Evolutionary conservation across 2,329 filamentous ascomycete species (phyloP), one percentile per base, ranked within the genome.

Genomic region (Escovopsis sp.): DNA sequence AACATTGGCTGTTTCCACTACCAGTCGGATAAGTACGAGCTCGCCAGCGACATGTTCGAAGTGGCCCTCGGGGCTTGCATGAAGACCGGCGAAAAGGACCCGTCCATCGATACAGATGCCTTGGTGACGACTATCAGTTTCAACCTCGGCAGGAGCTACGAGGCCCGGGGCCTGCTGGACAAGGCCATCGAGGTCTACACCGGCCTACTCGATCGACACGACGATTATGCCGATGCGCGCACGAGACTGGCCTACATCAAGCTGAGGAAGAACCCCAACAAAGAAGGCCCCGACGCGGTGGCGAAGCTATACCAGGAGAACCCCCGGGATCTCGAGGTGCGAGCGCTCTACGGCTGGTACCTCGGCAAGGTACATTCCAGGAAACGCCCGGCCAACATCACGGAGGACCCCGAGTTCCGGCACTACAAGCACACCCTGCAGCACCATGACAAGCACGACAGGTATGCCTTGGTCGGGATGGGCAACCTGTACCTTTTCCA

Each of bases 1-100:
- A 98, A 98, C 58, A 94, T 96, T 57, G 91, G 85, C 5, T 95
- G 88, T 60, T 96, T 96, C 63, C 78, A 94, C 51, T 95, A 86
- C 50, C 87, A 94, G 56, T 73, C 79, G 2, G 87, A 94, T 52
- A 87, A 86, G 56, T 79, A 83, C 48, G 76, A 81, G 15, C 70
- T 77, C 46, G 88, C 91, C 16, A 81, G 84, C 49, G 81, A 89
- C 39, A 74, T 93, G 63, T 98, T 96, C 57, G 85, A 98, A 59
- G 79, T 84, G n/a, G 91, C 88, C 0, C 66, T 98, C 41, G 82
- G 81, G 47, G 85, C 89, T 13, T 95, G 88, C 55, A 79, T 93
- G 51, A 82, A 83, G 51, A 80, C 86, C 47, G 77, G 79, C 37
- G 80, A 86, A 52, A 81, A 77, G 52, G 81, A 87, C 35, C 74